These are phyloP conservation scores for Dendrobium officinale DNA, from an alignment of 106 monocot species.

Conservation along the genomic window DNA sequence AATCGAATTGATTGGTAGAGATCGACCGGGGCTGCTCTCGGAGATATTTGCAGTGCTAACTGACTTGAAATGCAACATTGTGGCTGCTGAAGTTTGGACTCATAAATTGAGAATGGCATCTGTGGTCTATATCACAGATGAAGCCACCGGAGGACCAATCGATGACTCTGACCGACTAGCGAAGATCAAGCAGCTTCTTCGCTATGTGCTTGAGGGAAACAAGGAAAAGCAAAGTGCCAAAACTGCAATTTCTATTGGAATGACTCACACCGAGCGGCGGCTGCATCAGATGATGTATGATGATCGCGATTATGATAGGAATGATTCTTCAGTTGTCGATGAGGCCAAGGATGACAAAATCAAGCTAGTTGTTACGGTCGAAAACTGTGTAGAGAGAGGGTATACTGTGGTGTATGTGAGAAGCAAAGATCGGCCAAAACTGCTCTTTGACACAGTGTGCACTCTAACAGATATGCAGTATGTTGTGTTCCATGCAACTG, in stretches of 20 bases:
- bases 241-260: slow-evolving; percentile 18
- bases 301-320: slow-evolving; percentile 31
- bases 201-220: slow-evolving; percentile 34
- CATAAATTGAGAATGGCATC: slow-evolving; percentile 43
- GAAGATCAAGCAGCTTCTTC: slow-evolving; percentile 34
- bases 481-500: slow-evolving; percentile 58
- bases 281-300: slow-evolving; percentile 53
- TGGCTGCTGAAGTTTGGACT: slow-evolving; percentile 41
- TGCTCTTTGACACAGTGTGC: slow-evolving; percentile 45
- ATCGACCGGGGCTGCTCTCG: slow-evolving; percentile 52
- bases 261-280: slow-evolving; percentile 37
- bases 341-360: slow-evolving; percentile 3
- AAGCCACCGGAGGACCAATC: slow-evolving; percentile 21
- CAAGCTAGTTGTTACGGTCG: slow-evolving; percentile 26
- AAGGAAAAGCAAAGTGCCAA: slow-evolving; percentile 21
- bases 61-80: slow-evolving; percentile 45
- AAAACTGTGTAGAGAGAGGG: slow-evolving; percentile 36
- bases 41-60: slow-evolving; percentile 43
- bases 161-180: slow-evolving; percentile 23
- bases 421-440: slow-evolving; percentile 48
- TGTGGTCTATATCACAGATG: slow-evolving; percentile 41
- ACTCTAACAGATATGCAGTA: slow-evolving; percentile 60
- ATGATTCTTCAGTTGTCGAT: neutral
- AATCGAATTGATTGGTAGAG: slow-evolving; percentile 40
- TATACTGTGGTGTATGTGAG: slow-evolving; percentile 43